Base-by-base conservation (phyloP, 129 eudicot genomes). In the Chrysanthemum makinoi region DNA sequence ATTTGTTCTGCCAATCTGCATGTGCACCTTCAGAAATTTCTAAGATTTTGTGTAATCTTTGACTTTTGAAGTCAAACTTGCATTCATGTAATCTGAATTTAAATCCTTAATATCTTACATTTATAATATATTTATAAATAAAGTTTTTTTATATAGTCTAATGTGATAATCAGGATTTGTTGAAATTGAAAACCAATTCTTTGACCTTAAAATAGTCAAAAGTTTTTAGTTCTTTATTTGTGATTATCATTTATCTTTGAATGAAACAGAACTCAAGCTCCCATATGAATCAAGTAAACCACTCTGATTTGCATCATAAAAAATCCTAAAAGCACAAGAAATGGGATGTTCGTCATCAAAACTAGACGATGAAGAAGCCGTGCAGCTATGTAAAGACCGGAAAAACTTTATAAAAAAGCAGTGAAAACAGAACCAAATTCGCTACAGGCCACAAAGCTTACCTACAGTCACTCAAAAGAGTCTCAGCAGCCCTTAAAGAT, bases 301-400 rank as follows among this genome's bases (percentile, higher is more conserved):
- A 52, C 69, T 64, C 78, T 73, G 82, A 81, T 72, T 79, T 62
- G 12, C 54, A 86, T 51, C 79, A 75, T 69, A 80, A 80, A 65
- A 81, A 66, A 59, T 78, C 86, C 2, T 78, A 48, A 79, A 30
- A 68, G n/a, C 20, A 24, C 47, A 69, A 82, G 81, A 75, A 82
- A 94, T 94, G 99, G 99, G 99, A 87, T 94, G 99, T 81, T 90
- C 96, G 26, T 78, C 97, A 26, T 94, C 99, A 15, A 94, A 94
- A 75, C 48, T 94, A 69, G 99, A 94, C 22, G 89, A 90, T 57
- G 97, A 90, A 75, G 99, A 90, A 81, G 91, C 91, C 11, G 96
- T 94, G 46, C 89, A 82, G 68, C 88, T 94, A 1, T 94, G 99
- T 55, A 94, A 90, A 75, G 99, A 94, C 49, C 74, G 99, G 12